These are phyloP conservation scores for Eimeria maxima DNA, from an alignment of 169 alveolate species.

Conservation along the genomic window DNA sequence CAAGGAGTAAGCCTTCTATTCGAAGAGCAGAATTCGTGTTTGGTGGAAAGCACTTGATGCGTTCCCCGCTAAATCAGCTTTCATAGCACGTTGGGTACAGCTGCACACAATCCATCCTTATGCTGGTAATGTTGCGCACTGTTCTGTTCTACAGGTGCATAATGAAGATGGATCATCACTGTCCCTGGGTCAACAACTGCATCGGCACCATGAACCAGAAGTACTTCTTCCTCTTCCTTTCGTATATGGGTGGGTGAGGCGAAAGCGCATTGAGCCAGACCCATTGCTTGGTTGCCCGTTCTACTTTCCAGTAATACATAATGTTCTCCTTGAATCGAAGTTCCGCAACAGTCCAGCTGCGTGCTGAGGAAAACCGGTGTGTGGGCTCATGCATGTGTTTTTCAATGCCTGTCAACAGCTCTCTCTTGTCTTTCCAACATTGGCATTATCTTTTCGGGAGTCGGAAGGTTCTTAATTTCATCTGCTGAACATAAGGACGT, in stretches of 20 bases:
- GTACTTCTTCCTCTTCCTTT: constrained; percentile 91
- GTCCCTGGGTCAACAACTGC: constrained; percentile 95
- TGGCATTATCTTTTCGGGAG: constrained; percentile 69
- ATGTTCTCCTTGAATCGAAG: neutral
- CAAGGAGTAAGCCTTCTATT: constrained; percentile 87
- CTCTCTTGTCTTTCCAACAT: constrained; percentile 70
- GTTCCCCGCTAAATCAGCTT: too few relatives aligned
- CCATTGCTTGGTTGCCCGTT: neutral
- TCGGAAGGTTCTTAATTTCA: constrained; percentile 48
- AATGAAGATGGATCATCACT: constrained; percentile 94
- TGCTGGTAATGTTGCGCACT: neutral
- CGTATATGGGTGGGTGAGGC: constrained; percentile 86
- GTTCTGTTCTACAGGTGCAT: constrained; percentile 70
- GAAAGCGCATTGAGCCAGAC: neutral
- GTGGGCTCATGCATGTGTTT: neutral
- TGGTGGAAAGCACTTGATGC: neutral
- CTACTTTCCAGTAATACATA: neutral
- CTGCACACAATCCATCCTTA: too few relatives aligned
- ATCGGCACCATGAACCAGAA: constrained; percentile 94
- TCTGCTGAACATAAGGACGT: constrained; percentile 51
- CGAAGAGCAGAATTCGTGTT: too few relatives aligned
- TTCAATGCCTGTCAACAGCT: constrained; percentile 20
- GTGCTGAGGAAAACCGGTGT: neutral
- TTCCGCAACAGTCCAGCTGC: neutral
- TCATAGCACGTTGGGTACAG: too few relatives aligned